Percentiles rank a stretch among this genome's conserved stretches.
phyloP scores from a whole-genome alignment of 495 filamentous ascomycete genomes.

The Tuber borchii region DNA sequence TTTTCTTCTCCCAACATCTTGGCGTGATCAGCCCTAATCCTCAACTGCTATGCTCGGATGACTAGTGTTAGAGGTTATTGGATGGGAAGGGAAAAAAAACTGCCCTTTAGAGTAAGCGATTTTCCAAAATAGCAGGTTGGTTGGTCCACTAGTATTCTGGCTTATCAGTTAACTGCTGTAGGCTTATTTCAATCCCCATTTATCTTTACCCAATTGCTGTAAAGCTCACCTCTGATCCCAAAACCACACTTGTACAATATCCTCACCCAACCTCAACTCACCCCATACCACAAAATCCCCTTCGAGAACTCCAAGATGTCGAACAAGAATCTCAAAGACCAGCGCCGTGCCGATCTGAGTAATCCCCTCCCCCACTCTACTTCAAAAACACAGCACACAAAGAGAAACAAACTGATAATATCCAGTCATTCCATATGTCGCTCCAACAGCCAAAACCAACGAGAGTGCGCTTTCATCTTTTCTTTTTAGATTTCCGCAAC shows the following conservation, averaged over 20 bases:
- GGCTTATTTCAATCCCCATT: not conserved
- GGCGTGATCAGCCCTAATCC: constrained; percentile 3
- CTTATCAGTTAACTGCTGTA: not conserved
- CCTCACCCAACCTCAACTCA: constrained; percentile 10
- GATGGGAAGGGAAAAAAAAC: not conserved
- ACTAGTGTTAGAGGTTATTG: not conserved
- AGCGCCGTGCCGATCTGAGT: constrained; percentile 40
- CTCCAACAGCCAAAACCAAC: constrained; percentile 31
- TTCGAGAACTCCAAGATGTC: constrained; percentile 17
- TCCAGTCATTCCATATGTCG: constrained; percentile 39
- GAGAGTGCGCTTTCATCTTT: constrained; percentile 21
- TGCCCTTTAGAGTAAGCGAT: not conserved
- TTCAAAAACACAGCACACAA: not conserved
- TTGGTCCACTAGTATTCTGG: not conserved
- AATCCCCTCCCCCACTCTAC: not conserved
- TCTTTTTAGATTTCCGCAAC: not conserved
- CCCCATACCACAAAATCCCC: not conserved
- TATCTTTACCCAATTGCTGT: not conserved
- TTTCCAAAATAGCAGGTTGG: not conserved
- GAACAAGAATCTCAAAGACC: constrained; percentile 37
- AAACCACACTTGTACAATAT: constrained; percentile 6
- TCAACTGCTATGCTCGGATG: not conserved
- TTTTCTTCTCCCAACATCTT: constrained; percentile 14
- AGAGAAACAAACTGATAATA: constrained; percentile 6
- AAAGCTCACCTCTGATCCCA: not conserved